Evolutionary conservation across 192 early-diverging fungal genomes (phyloP), one percentile per base, ranked within the genome.

Genomic region (Rhizophagus prolifer): DNA sequence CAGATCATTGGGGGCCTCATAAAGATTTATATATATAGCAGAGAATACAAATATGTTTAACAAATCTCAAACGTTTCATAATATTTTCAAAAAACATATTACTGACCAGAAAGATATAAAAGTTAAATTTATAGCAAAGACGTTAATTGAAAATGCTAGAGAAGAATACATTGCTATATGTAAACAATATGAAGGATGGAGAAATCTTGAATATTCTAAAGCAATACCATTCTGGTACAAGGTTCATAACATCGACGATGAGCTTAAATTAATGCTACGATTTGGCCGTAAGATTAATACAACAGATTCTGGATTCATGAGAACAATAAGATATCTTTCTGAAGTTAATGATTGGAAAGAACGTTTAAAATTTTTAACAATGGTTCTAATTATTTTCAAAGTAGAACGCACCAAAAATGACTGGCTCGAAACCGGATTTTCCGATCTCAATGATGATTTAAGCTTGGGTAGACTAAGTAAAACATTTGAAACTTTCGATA

Each of bases 51-150:
- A 41, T 41, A 21, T 4, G 46, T 74, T 34, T 16, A 16, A n/a
- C 38, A 62, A 74, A 44, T 74, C 72, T 59, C 58, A 26, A 41
- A 74, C 72, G 30, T 74, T 74, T 62, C 4, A 16, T 26, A 74
- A 74, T 23, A 28, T 74, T 63, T 74, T 74, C 59, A 34, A 74
- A 8, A 26, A 54, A 54, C 16, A 21, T 1, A 21, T 9, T n/a
- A 14, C 1, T 26, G 28, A 62, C 9, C 14, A 8, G 3, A 19
- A 62, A 41, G 25, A 12, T 10, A 31, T 74, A n/a, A 26, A 13
- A 13, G 72, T 74, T 26, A 34, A 61, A 74, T 13, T 36, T 13
- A 36, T 74, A 13, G 36, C 34, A 38, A 21, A 62, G 14, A 62
- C 23, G n/a, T n/a, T 62, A n/a, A 62, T 63, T 13, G 9, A 2